These are phyloP conservation scores for Aspergillus coremiiformis DNA, from an alignment of 495 filamentous ascomycete species.

Conservation along the genomic window DNA sequence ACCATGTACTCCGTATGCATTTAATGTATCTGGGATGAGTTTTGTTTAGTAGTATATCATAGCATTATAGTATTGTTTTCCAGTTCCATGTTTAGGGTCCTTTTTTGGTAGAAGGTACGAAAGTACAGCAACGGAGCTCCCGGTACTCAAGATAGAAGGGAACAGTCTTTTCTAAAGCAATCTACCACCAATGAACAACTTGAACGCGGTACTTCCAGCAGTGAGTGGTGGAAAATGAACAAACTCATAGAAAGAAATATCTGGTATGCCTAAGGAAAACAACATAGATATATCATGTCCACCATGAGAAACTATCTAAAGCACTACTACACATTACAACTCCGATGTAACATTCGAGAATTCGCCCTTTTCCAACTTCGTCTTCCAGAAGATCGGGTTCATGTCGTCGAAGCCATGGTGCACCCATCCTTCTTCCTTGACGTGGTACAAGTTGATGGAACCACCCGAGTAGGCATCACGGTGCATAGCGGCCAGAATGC, in stretches of 20 bases:
- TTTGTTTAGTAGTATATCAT: constrained; percentile 14
- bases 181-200: neutral
- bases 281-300: constrained; percentile 9
- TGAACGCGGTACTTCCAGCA: too few relatives aligned
- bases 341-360: constrained; percentile 93
- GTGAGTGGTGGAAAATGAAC: too few relatives aligned
- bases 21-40: constrained; percentile 9
- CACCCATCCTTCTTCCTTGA: constrained; percentile 97
- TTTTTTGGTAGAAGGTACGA: neutral
- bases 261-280: constrained; percentile 5
- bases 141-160: neutral
- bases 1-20: constrained; percentile 9
- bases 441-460: constrained; percentile 96
- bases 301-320: constrained; percentile 7
- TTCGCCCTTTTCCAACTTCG: constrained; percentile 94
- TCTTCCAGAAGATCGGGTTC: constrained; percentile 98
- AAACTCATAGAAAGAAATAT: neutral
- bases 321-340: constrained; percentile 34
- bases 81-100: constrained; percentile 6
- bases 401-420: constrained; percentile 96
- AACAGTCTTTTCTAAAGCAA: neutral
- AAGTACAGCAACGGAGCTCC: neutral
- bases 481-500: constrained; percentile 95
- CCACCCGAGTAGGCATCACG: constrained; percentile 96
- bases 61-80: constrained; percentile 20